Percentiles rank a stretch among this genome's conserved stretches.
phyloP scores from a whole-genome alignment of 1,139 yeast species.

The Saccharomycopsis hybrid region DNA sequence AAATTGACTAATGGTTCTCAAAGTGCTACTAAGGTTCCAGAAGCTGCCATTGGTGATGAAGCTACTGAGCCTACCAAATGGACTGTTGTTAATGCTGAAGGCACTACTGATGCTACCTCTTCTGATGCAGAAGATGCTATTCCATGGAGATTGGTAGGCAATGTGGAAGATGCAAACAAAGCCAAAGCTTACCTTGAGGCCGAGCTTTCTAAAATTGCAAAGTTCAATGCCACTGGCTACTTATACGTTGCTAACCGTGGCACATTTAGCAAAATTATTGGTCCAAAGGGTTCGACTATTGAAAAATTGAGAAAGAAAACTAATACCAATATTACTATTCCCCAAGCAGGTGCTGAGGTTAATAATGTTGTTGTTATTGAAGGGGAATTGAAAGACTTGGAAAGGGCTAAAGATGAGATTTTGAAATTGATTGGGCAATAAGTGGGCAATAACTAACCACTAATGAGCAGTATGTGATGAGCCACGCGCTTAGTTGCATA shows the following conservation, averaged over 20 bases:
- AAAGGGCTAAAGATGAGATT: slow-evolving; percentile 37
- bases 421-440: slow-evolving; percentile 23
- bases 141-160: slow-evolving; percentile 61
- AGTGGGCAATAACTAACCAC: too few relatives aligned
- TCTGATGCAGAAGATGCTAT: slow-evolving; percentile 35
- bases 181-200: slow-evolving; percentile 31
- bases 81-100: slow-evolving; percentile 37
- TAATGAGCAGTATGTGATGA: too few relatives aligned
- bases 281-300: slow-evolving; percentile 69
- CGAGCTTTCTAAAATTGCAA: slow-evolving; percentile 30
- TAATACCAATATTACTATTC: slow-evolving; percentile 57
- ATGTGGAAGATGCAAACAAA: slow-evolving; percentile 31
- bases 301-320: slow-evolving; percentile 54
- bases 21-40: slow-evolving; percentile 42
- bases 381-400: slow-evolving; percentile 36
- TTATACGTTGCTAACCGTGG: slow-evolving; percentile 42
- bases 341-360: slow-evolving; percentile 49
- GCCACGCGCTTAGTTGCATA: too few relatives aligned
- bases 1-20: slow-evolving; percentile 37
- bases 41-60: slow-evolving; percentile 43
- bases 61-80: slow-evolving; percentile 34
- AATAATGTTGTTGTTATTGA: slow-evolving; percentile 40
- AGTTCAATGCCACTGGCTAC: slow-evolving; percentile 39
- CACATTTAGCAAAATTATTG: slow-evolving; percentile 56
- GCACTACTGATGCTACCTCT: slow-evolving; percentile 22